A percentile compares a stretch with the other conserved stretches of the same genome.
These are phyloP conservation scores for Chytriomyces hyalinus DNA, from an alignment of 192 early-diverging fungal genomes.

Conservation along the genomic window DNA sequence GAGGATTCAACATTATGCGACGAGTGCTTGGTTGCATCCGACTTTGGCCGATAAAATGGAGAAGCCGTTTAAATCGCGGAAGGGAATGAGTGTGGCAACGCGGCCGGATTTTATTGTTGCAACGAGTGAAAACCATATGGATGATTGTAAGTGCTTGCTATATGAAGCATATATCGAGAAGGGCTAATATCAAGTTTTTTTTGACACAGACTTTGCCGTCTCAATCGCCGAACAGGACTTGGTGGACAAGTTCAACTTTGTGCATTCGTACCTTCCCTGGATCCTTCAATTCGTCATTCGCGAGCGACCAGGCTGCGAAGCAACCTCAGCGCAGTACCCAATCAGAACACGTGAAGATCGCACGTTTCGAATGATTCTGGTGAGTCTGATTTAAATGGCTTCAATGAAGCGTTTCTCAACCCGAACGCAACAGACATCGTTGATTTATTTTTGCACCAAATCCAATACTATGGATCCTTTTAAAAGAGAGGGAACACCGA, in stretches of 20 bases:
- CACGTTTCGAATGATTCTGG: conserved; percentile 33
- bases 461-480: conserved; percentile 37
- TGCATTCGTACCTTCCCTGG: conserved; percentile 38
- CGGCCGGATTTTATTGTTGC: conserved; percentile 29
- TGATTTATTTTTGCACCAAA: conserved; percentile 43
- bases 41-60: not conserved
- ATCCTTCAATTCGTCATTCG: conserved; percentile 26
- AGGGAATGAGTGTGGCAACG: not conserved
- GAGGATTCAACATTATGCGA: conserved; percentile 39
- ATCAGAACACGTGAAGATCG: conserved; percentile 32
- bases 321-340: conserved; percentile 20
- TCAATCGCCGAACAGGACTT: conserved; percentile 33
- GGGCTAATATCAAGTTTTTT: not conserved
- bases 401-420: too few relatives aligned
- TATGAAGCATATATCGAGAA: not conserved
- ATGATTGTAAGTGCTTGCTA: conserved; percentile 31
- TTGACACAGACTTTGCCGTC: conserved; percentile 33
- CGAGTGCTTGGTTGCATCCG: conserved; percentile 44
- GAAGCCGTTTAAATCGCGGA: not conserved
- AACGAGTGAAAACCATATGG: conserved; percentile 16
- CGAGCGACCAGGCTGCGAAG: not conserved
- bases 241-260: conserved; percentile 35
- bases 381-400: too few relatives aligned
- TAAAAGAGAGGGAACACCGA: conserved; percentile 38
- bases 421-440: conserved; percentile 2